Evolutionary conservation across 257 asterid species (phyloP), one percentile per base, ranked within the genome.

Genomic region (Cynanchum wilfordii): DNA sequence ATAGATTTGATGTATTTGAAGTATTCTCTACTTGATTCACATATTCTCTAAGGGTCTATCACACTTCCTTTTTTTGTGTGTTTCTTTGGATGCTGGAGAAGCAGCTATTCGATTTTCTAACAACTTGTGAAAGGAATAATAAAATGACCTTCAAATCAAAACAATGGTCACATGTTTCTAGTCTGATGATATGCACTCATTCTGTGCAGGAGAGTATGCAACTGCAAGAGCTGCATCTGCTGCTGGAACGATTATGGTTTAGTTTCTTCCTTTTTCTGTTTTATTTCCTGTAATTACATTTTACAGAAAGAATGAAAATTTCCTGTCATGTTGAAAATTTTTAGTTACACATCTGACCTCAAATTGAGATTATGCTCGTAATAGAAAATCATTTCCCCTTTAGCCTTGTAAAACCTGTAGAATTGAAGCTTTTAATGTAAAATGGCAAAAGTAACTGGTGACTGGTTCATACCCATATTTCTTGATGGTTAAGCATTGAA

Each of bases 141-240:
- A 13, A 50, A 47, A 33, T 25, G 42, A 65, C 47, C 36, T 13
- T 20, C 45, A 30, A n/a, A n/a, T 29, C 62, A 30, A 57, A 40
- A 44, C 4, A 25, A 59, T 27, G 15, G 6, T 72, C 0, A 11
- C 27, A 58, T 59, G 47, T 79, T 20, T 25, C 13, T 40, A 36
- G 45, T 69, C 78, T 79, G 73, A 76, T 75, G n/a, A 42, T 63
- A 13, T 62, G 75, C 69, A 47, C 72, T 54, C 65, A 78, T 30
- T 73, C 12, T 70, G 29, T 88, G 84, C 88, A 93, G 98, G 97
- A 63, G 98, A 93, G 79, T 93, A 89, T 73, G 98, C 97, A 52
- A 93, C 98, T 76, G 97, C 97, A 75, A 89, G 98, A 85, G 98
- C 98, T 13, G 93, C 98, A 62, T 86, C 98, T 70, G 88, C 98